Percentiles rank a stretch among this genome's conserved stretches.
Evolutionary conservation across 164 flowering plant genomes (phyloP).

Genomic region (Tinospora cordifolia): DNA sequence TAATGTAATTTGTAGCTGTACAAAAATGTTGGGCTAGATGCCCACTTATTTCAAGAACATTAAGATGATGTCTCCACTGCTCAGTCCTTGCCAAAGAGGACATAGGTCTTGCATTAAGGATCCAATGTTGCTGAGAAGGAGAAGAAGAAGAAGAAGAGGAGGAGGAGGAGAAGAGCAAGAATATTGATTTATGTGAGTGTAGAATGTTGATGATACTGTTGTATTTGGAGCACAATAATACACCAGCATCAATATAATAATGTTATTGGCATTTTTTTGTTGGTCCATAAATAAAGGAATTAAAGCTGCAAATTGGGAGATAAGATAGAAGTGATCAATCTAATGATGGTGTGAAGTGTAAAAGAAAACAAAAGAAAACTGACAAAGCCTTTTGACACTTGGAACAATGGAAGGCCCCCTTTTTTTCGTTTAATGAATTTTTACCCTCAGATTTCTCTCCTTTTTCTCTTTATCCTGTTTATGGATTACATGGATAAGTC

Average conservation of each 20-base stretch:
- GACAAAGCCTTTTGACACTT: not conserved
- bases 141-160: not conserved
- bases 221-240: too few species aligned
- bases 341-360: not conserved
- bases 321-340: not conserved
- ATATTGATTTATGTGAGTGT: too few species aligned
- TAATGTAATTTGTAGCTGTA: not conserved
- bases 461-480: not conserved
- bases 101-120: not conserved
- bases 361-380: not conserved
- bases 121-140: not conserved
- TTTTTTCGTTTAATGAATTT: not conserved
- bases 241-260: too few species aligned
- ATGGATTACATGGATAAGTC: not conserved
- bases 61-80: not conserved
- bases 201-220: too few species aligned
- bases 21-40: not conserved
- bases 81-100: not conserved
- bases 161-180: too few species aligned
- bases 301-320: not conserved
- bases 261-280: too few species aligned
- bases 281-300: too few species aligned
- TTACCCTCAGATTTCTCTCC: not conserved
- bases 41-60: not conserved
- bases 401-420: not conserved